Evolutionary conservation across 768 basidiomycete genomes (phyloP).

Genomic region (Leucosporidium scottii): DNA sequence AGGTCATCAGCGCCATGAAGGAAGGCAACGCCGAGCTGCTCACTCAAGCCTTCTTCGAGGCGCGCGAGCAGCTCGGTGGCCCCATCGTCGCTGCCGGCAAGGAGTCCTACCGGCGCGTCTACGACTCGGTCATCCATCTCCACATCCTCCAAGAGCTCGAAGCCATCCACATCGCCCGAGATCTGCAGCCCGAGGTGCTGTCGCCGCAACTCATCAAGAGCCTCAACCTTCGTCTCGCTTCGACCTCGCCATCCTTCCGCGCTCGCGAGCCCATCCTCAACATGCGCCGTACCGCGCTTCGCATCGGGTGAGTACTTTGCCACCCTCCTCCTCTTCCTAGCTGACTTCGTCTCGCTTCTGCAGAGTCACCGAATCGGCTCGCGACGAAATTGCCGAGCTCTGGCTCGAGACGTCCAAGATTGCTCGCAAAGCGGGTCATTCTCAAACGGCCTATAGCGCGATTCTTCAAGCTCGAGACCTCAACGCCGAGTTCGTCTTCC

Average conservation of each 20-base stretch:
- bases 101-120: slow-evolving; percentile 74
- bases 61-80: slow-evolving; percentile 65
- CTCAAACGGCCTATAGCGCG: slow-evolving; percentile 94
- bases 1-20: slow-evolving; percentile 72
- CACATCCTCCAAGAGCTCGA: slow-evolving; percentile 84
- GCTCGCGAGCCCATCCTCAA: slow-evolving; percentile 81
- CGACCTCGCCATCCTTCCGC: slow-evolving; percentile 78
- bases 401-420: slow-evolving; percentile 95
- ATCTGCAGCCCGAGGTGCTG: slow-evolving; percentile 30
- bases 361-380: slow-evolving; percentile 4
- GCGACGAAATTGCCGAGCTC: slow-evolving; percentile 56
- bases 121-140: slow-evolving; percentile 75
- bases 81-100: slow-evolving; percentile 74
- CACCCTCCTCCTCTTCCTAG: too few relatives aligned
- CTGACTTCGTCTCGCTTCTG: not conserved
- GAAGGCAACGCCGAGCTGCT: slow-evolving; percentile 50
- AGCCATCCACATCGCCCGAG: slow-evolving; percentile 41
- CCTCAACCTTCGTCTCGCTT: slow-evolving; percentile 61
- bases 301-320: slow-evolving; percentile 53
- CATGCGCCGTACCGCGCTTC: slow-evolving; percentile 77
- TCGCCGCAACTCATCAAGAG: slow-evolving; percentile 42
- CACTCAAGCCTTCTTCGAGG: slow-evolving; percentile 52
- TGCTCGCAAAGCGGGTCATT: slow-evolving; percentile 88
- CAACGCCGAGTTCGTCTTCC: slow-evolving; percentile 65
- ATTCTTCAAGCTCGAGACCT: slow-evolving; percentile 75